Conservation (phyloP, 768 basidiomycete species). For the Plicaturopsis crispa region DNA sequence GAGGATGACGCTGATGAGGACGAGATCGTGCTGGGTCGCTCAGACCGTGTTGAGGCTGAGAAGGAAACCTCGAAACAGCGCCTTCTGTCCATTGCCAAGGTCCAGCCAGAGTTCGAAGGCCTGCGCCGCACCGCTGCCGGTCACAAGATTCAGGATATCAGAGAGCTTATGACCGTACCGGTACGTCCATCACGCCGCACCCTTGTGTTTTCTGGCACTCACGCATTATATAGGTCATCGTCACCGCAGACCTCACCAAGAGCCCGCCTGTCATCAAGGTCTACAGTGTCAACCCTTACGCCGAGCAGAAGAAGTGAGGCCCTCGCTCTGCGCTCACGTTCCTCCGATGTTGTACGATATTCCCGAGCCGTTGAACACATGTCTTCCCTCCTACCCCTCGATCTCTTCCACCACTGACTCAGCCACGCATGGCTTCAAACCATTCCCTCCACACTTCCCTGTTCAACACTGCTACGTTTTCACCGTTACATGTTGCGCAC, state of each 20-base stretch:
- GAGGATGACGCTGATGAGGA: conserved; percentile 82
- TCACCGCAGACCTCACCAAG: conserved; percentile 92
- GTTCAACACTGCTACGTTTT: conserved; percentile 5
- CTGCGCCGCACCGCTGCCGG: conserved; percentile 62
- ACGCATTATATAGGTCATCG: conserved; percentile 60
- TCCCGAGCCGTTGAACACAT: conserved; percentile 18
- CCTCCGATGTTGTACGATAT: conserved; percentile 21
- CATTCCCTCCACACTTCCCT: conserved; percentile 7
- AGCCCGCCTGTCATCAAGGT: conserved; percentile 97
- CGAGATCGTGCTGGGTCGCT: conserved; percentile 71
- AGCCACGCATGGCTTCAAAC: conserved; percentile 5
- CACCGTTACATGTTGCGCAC: conserved; percentile 12
- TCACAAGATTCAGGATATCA: conserved; percentile 95
- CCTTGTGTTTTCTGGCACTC: conserved; percentile 4
- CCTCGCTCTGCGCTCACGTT: conserved; percentile 1
- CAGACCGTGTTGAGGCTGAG: conserved; percentile 29
- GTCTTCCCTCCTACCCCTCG: conserved; percentile 8
- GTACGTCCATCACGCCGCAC: conserved; percentile 36
- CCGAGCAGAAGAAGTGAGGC: conserved; percentile 44
- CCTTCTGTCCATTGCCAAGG: conserved; percentile 65
- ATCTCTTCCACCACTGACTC: conserved; percentile 2
- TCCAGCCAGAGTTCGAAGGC: conserved; percentile 78
- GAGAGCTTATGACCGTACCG: conserved; percentile 88
- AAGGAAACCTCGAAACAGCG: conserved; percentile 74
- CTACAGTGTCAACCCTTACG: conserved; percentile 91